Conservation (phyloP, 1,284 basidiomycete genomes). For the Pascua guehoae region DNA sequence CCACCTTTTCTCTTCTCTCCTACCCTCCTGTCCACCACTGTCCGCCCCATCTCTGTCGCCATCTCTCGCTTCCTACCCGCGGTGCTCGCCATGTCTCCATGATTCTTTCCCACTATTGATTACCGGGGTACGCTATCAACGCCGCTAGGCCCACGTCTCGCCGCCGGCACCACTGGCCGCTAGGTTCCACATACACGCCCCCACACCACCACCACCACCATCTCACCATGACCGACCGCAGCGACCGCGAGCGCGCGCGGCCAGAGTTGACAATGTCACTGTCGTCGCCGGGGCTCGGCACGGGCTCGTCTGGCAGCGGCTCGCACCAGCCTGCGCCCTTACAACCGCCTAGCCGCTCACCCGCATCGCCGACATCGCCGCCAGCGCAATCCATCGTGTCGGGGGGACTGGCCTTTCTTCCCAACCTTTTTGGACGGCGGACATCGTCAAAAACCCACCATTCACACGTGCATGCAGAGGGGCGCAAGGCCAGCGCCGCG, state of each 20-base stretch:
- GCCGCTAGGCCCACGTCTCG: too few relatives aligned
- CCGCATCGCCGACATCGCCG: too few relatives aligned
- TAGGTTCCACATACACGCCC: background rate
- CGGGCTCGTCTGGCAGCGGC: too few relatives aligned
- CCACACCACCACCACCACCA: background rate
- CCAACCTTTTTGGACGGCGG: constrained; percentile 27
- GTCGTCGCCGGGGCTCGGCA: too few relatives aligned
- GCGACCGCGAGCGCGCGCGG: constrained; percentile 3
- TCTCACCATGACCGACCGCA: constrained; percentile 4
- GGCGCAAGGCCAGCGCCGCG: constrained; percentile 10
- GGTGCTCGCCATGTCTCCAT: background rate
- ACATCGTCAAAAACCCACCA: constrained; percentile 11
- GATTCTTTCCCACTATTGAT: too few relatives aligned
- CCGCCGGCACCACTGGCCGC: background rate
- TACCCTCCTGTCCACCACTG: too few relatives aligned
- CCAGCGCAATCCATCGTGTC: too few relatives aligned
- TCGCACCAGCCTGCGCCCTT: too few relatives aligned
- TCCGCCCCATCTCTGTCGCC: background rate
- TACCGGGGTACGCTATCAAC: too few relatives aligned
- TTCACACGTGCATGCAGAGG: background rate
- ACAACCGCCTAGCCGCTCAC: too few relatives aligned
- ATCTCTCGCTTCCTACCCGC: background rate
- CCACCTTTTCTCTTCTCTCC: too few relatives aligned
- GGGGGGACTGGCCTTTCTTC: constrained; percentile 19
- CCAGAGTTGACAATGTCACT: too few relatives aligned